Evolutionary conservation across 148 eudicot genomes (phyloP), one percentile per base, ranked within the genome.

Genomic region (Amaranthus cruentus): DNA sequence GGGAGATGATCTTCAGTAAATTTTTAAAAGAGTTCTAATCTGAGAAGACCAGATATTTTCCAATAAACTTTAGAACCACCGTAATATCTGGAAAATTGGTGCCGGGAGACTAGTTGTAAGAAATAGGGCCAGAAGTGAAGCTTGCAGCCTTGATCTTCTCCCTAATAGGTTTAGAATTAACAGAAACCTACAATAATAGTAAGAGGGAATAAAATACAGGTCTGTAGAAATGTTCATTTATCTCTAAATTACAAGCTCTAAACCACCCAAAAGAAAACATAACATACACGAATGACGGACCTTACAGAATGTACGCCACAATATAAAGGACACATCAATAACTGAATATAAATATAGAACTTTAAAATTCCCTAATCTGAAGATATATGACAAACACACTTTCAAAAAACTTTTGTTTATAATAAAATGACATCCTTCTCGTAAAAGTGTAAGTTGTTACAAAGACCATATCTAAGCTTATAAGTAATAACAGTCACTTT

Each of bases 141-240:
- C 78, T 68, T 81, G 88, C 55, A 78, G 28, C 64, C 77, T 66
- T 62, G 88, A 85, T 83, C 77, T 83, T 43, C 83, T 69, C 51
- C 83, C 81, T 43, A 78, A 7, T 64, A 73, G 82, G 72, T 81
- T 83, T 76, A 81, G 51, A 51, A 83, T 62, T 69, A 85, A 58
- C 58, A 85, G 65, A 62, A 78, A 43, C 80, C 88, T 85, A 67
- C 56, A 72, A 46, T 10, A 60, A 21, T 18, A 7, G 66, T 46
- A 78, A 57, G 12, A 13, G 62, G 44, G 13, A 44, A 44, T 38
- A 14, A 49, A 64, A 54, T 55, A 51, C 9, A 11, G 6, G 53
- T 12, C 49, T 4, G 62, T 28, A 5, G 53, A 47, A 43, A 47
- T 7, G 10, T 44, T 61, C 4, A 58, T 7, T 42, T 13, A 44